Conservation (phyloP, 176 grass and related monocot genomes). For the Aegilops tauschii region DNA sequence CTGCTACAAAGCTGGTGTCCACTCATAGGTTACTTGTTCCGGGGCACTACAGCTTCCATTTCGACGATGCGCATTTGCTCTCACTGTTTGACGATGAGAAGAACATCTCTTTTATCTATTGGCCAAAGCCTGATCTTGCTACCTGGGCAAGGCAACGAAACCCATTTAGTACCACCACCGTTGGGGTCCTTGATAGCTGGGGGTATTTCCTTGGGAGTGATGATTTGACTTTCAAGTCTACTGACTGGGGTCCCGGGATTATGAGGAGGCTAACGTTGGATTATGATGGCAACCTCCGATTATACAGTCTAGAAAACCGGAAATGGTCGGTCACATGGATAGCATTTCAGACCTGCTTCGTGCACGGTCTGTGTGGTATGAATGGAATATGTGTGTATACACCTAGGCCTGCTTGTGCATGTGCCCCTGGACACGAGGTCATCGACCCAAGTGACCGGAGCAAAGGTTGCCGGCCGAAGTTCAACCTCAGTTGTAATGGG, state of each 20-base stretch:
- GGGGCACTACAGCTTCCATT: constrained; percentile 41
- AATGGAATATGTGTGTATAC: constrained; percentile 54
- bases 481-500: constrained; percentile 20
- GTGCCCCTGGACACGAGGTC: constrained; percentile 45
- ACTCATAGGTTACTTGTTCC: constrained; percentile 18
- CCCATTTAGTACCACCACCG: background rate
- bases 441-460: constrained; percentile 41
- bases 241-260: constrained; percentile 33
- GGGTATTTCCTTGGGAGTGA: constrained; percentile 32
- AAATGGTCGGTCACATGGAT: constrained; percentile 53
- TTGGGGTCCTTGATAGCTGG: constrained; percentile 9
- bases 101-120: constrained; percentile 46
- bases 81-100: constrained; percentile 35
- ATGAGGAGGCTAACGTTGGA: constrained; percentile 41
- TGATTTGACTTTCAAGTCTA: constrained; percentile 4
- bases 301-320: constrained; percentile 21
- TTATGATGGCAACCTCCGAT: constrained; percentile 50
- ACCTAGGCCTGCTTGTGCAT: constrained; percentile 27
- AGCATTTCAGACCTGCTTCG: constrained; percentile 23
- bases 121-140: constrained; percentile 22
- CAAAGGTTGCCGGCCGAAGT: constrained; percentile 40
- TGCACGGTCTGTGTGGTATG: constrained; percentile 44
- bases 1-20: constrained; percentile 33
- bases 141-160: constrained; percentile 14
- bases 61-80: constrained; percentile 40